Conservation (phyloP, 2,329 filamentous ascomycete species). For the Macrophomina pseudophaseolina region DNA sequence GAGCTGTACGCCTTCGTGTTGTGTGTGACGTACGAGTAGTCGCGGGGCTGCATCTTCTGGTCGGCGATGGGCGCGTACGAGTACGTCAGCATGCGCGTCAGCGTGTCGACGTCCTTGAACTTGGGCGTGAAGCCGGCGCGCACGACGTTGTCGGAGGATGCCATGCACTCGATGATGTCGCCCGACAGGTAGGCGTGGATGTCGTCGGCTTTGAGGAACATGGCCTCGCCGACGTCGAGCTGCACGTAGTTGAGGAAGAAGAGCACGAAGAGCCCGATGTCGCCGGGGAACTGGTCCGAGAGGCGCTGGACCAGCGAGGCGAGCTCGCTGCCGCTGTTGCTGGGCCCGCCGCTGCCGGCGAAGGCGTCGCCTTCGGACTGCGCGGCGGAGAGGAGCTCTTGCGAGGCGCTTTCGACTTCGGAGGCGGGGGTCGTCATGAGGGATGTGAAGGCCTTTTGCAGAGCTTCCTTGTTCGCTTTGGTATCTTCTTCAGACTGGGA, state of each 20-base stretch:
- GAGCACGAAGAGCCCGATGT: conserved; percentile 91
- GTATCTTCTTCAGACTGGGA: conserved; percentile 54
- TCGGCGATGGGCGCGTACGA: conserved; percentile 91
- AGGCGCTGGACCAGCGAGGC: conserved; percentile 78
- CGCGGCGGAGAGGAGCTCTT: conserved; percentile 73
- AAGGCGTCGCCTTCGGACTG: conserved; percentile 69
- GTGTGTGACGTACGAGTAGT: conserved; percentile 84
- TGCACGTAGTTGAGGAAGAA: conserved; percentile 98
- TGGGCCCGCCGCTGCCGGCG: conserved; percentile 64
- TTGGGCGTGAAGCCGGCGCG: conserved; percentile 97
- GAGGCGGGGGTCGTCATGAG: conserved; percentile 79
- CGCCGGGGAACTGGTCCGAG: conserved; percentile 81
- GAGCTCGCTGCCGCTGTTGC: conserved; percentile 70
- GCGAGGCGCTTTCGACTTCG: conserved; percentile 65
- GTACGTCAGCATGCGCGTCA: conserved; percentile 93
- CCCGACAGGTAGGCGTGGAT: conserved; percentile 94
- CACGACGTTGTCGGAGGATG: conserved; percentile 97
- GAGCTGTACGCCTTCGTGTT: conserved; percentile 84
- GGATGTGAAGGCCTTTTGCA: conserved; percentile 75
- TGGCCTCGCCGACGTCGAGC: conserved; percentile 84
- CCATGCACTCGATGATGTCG: conserved; percentile 99
- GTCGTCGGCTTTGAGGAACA: conserved; percentile 95
- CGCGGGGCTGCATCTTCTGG: conserved; percentile 86
- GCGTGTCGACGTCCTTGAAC: conserved; percentile 92
- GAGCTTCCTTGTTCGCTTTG: conserved; percentile 72